Conservation (phyloP, 306 rosid genomes). For the Lupinus albus region DNA sequence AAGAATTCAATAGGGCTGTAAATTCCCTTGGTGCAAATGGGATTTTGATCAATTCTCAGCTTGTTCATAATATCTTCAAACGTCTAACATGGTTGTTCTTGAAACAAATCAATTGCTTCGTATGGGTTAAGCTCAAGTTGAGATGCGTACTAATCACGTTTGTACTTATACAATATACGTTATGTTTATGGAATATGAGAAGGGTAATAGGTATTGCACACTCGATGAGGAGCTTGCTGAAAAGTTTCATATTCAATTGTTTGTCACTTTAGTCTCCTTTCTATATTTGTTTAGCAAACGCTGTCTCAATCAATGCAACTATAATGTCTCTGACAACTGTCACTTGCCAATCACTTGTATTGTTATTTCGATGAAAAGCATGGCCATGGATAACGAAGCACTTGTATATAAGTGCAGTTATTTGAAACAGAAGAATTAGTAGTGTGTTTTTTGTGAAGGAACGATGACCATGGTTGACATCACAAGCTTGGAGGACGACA, state of each 20-base stretch:
- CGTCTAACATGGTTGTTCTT: conserved; percentile 25
- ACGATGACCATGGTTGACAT: no score
- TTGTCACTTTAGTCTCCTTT: conserved; percentile 5
- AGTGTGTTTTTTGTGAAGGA: no score
- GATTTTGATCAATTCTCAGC: conserved; percentile 26
- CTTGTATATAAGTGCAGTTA: not conserved
- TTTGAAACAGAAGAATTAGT: no score
- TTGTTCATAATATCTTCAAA: conserved; percentile 42
- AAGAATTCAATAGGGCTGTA: conserved; percentile 39
- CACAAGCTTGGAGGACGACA: no score
- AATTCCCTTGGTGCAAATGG: conserved; percentile 40
- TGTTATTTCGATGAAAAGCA: conserved; percentile 26
- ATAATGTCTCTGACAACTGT: not conserved
- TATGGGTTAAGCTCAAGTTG: conserved; percentile 23
- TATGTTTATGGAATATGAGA: not conserved
- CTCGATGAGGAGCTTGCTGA: not conserved
- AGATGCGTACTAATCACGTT: conserved; percentile 23
- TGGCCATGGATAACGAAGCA: not conserved
- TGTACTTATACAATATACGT: conserved; percentile 10
- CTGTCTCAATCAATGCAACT: not conserved
- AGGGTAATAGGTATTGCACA: not conserved
- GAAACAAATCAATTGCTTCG: conserved; percentile 36
- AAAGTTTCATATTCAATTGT: not conserved
- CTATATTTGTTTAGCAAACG: not conserved
- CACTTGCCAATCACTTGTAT: not conserved